Base-by-base conservation (phyloP, 2,329 filamentous ascomycete species). In the Fusarium sp. region DNA sequence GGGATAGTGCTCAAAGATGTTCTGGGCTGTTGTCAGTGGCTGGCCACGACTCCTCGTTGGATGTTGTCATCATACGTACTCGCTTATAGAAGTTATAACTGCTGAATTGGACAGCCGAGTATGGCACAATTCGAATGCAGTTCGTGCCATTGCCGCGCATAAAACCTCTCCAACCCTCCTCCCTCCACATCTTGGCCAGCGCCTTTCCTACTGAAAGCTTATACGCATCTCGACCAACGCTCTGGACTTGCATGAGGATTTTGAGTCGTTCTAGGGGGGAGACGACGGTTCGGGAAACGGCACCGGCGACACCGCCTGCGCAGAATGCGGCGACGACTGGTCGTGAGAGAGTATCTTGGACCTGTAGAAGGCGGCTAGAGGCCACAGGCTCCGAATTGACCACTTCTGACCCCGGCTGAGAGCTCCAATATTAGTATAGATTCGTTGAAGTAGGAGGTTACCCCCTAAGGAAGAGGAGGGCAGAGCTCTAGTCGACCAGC, bases 111-210 rank as follows among this genome's bases (percentile, higher is more conserved):
- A 98, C 96, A 10, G 96, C 96, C 54, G 95, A 98, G 80, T 99
- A 99, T 4, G 96, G 96, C 57, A 99, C 93, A 72, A 99, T 99
- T 67, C 96, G 92, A 75, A 99, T 93, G 84, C 96, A 99, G 80
- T 99, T 99, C 66, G 94, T 97, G 69, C 96, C 96, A 79, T 99
- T 99, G 57, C 96, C 96, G 72, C 93, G 89, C 94, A 99, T 97
- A 81, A 98, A 97, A 0, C 96, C 96, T 79, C 89, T 90, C 93
- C 94, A 98, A 59, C 96, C 96, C 81, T 99, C 96, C 78, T 99
- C 96, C 74, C 85, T 90, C 90, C 95, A 97, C 91, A 99, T 99
- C 81, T 99, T 99, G 42, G 83, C 87, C 69, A 99, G 84, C 4
- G 93, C 96, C 81, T 96, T 93, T 73, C 90, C 89, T 62, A 98